Conservation (phyloP, 1,284 basidiomycete species). For the Ustilago loliicola region DNA sequence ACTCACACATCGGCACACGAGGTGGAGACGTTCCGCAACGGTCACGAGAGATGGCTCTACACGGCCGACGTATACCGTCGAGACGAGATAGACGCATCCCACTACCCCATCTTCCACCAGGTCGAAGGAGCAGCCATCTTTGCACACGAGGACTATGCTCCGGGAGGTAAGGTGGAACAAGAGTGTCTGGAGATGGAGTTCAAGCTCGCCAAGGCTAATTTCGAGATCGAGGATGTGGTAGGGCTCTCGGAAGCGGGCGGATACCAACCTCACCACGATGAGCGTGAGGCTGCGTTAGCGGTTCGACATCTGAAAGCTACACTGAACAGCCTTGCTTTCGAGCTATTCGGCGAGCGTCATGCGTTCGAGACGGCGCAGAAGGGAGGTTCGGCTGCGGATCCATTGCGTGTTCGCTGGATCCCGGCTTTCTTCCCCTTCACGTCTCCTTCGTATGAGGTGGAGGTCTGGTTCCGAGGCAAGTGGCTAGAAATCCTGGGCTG, state of each 20-base stretch:
- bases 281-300: constrained; percentile 73
- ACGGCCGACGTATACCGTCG: constrained; percentile 98
- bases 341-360: constrained; percentile 77
- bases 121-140: constrained; percentile 94
- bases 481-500: constrained; percentile 98
- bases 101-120: constrained; percentile 99
- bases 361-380: constrained; percentile 70
- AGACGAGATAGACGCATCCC: constrained; percentile 96
- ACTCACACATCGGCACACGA: constrained; percentile 99
- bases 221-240: constrained; percentile 88
- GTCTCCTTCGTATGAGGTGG: constrained; percentile 95
- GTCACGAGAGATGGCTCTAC: constrained; percentile 86
- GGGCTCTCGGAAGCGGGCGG: constrained; percentile 81
- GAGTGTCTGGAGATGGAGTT: constrained; percentile 77
- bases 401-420: constrained; percentile 93
- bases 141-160: constrained; percentile 70
- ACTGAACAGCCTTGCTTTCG: constrained; percentile 87
- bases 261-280: constrained; percentile 81
- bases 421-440: constrained; percentile 99
- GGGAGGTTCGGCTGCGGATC: constrained; percentile 71
- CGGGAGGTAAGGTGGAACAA: constrained; percentile 71
- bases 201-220: constrained; percentile 72
- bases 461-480: constrained; percentile 94
- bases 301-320: constrained; percentile 89
- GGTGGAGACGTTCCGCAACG: constrained; percentile 86